A percentile compares a stretch with the other conserved stretches of the same genome.
Conservation (phyloP, 805 yeast genomes). For the Saccharomyces mikatae region DNA sequence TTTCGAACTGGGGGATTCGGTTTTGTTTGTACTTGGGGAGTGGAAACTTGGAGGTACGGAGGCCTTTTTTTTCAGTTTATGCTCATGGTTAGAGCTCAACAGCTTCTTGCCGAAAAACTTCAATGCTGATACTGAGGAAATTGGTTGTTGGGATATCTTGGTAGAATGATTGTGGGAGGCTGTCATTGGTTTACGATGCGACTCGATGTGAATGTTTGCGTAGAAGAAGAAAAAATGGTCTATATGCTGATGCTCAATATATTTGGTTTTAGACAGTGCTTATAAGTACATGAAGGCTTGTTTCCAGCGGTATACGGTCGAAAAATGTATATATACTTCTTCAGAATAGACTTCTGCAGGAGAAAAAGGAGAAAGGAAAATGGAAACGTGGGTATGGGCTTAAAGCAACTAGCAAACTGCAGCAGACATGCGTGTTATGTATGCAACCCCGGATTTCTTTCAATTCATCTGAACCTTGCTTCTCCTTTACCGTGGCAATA, state of each 20-base stretch:
- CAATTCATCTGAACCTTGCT: neutral
- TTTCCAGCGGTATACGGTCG: neutral
- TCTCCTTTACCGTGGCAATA: neutral
- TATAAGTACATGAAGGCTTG: neutral
- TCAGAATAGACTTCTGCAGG: neutral
- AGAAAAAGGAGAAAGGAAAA: neutral
- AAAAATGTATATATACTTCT: neutral
- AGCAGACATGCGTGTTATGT: neutral
- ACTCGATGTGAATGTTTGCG: neutral
- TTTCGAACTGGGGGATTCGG: neutral
- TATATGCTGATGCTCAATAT: neutral
- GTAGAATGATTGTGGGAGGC: neutral
- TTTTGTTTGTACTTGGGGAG: neutral
- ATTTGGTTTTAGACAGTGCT: neutral
- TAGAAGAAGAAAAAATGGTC: neutral
- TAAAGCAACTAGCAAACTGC: neutral
- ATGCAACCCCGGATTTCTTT: neutral
- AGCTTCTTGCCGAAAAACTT: slow-evolving; percentile 13
- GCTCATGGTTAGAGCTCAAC: neutral
- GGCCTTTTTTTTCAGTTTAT: neutral
- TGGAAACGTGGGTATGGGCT: neutral
- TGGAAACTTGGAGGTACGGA: neutral
- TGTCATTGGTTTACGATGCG: neutral
- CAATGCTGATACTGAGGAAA: slow-evolving; percentile 10
- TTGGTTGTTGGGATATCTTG: neutral